Evolutionary conservation across 139 green algal species (phyloP), one percentile per base, ranked within the genome.

Genomic region (Chlamydomonas incerta): DNA sequence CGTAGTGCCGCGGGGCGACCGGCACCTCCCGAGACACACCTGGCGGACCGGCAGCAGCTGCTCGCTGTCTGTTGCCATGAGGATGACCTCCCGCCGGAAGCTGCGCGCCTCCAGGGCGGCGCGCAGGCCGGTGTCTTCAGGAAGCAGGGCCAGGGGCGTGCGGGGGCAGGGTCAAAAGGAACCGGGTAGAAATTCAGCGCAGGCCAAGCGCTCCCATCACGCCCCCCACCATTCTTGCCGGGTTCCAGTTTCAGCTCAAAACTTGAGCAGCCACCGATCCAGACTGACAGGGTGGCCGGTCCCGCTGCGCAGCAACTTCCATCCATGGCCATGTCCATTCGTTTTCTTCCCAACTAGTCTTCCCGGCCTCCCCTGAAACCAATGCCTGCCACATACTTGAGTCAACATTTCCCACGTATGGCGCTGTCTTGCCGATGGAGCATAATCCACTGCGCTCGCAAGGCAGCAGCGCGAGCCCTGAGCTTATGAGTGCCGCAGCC

Each of bases 371-470:
- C n/a, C n/a, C n/a, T n/a, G n/a, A 50, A 50, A 50, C 41, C 8
- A 50, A 31, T 34, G 26, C 2, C 21, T 34, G 26, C 2, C 21
- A 68, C 74, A 41, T 28, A 82, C 74, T 33, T 62, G 74, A 72
- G 17, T 82, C 74, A 58, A 82, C 74, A 58, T 82, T 33, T 9
- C 74, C 74, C 33, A 82, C n/a, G 50, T 47, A 82, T 18, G 74
- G 74, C 34, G 20, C n/a, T 5, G 74, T 82, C 34, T 55, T 82
- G 0, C 74, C 74, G 57, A 82, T 3, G 62, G 57, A 72, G 58
- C 74, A 82, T 34, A 72, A 72, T 33, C 74, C 74, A 58, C 74
- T 82, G 20, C 57, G 57, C 74, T 71, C 74, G 37, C 74, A 82
- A 0, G 74, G 72, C 2, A 80, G 47, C 17, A 50, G 41, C 41